Evolutionary conservation across 371 early-diverging fungal species (phyloP), one percentile per base, ranked within the genome.

Genomic region (Parasitella parasitica): DNA sequence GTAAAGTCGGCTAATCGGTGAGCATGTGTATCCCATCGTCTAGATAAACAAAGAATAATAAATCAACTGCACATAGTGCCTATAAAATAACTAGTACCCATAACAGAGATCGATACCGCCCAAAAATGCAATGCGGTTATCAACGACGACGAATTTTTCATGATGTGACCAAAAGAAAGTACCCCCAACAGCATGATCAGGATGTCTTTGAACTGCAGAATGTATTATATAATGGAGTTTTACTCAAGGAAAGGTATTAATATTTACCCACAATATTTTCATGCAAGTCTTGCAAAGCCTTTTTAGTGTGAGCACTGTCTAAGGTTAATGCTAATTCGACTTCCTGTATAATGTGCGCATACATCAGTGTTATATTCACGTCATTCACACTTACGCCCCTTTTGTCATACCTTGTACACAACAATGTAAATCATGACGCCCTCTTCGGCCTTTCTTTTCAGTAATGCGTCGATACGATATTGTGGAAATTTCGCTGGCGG

Each of bases 351-450:
- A n/a, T n/a, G n/a, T n/a, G n/a, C n/a, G n/a, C n/a, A n/a, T n/a
- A n/a, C n/a, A n/a, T n/a, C n/a, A n/a, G n/a, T n/a, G n/a, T n/a
- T n/a, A n/a, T n/a, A n/a, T n/a, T n/a, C n/a, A 36, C 53, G 30
- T 38, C 54, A 54, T 53, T 5, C 20, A 46, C 52, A 32, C 41
- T 26, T 20, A n/a, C n/a, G 51, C 28, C n/a, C 16, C 30, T 37
- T 24, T 38, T 34, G 34, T 61, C 38, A 16, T 70, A 76, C 80
- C 68, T 94, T 93, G 82, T 94, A 97, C 8, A 97, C 84, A 0
- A 94, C 84, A 52, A 97, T 83, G 69, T 91, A 95, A 63, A 97
- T 93, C 73, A 83, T 84, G 22, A 97, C 91, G 27, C 96, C 96
- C 73, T 93, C 83, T 71, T 88, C 87, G 15, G 97, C 97, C 73